Base-by-base conservation (phyloP, 306 rosid species). In the Prunus padus region DNA sequence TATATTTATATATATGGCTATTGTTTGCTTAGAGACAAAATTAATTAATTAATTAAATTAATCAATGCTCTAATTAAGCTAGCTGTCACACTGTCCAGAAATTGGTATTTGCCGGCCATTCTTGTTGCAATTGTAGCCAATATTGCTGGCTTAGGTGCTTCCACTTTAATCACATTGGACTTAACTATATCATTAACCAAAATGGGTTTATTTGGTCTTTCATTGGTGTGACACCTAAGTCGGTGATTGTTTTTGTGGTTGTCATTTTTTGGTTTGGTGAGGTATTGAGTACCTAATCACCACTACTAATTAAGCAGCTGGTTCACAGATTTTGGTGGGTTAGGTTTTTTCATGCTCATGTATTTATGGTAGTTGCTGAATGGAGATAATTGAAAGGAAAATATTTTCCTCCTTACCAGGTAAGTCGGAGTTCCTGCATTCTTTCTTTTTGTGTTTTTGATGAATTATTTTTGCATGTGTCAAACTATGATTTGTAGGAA, bases 91-190 rank as follows among this genome's bases (percentile, higher is more conserved):
- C 14, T 42, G 54, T 56, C 66, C 67, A 56, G 42, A 72, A 56
- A 42, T 72, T 42, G 67, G 67, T 15, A 72, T 72, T 72, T 40
- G 76, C 67, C 67, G 67, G 40, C 67, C 49, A 40, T 72, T 57
- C 76, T 72, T 72, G 76, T 56, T 56, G 64, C 65, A 55, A 71
- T 7, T 45, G 46, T 13, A n/a, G 25, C 25, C 30, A 31, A n/a
- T n/a, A 23, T 30, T 51, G 31, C 20, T 52, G 64, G 31, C 47
- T 31, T 31, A 28, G 6, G 11, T 60, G 13, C 20, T 61, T 4
- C 3, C 15, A 23, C 50, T 54, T 25, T 20, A 37, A 70, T 51
- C 37, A 54, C 65, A 7, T 55, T 55, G 65, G 65, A 71, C 65
- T 20, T 20, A 37, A 54, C 75, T 54, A 71, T 54, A 71, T 71